These are phyloP conservation scores for Cyclotella choctawhatcheeana DNA, from an alignment of 108 stramenopile species.

Conservation along the genomic window DNA sequence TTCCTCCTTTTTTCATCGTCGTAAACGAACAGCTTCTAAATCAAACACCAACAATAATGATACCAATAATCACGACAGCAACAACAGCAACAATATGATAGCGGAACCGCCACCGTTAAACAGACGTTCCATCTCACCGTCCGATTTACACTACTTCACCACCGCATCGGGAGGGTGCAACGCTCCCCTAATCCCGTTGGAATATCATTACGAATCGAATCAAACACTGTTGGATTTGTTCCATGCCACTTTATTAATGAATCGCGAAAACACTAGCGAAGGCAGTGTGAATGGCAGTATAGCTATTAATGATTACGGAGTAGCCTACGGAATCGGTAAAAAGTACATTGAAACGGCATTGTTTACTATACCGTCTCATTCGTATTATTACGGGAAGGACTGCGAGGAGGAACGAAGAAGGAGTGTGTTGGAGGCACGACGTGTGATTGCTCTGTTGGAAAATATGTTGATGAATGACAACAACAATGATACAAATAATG, in stretches of 20 bases:
- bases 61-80: no score
- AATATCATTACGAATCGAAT: not conserved
- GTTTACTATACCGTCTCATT: conserved; percentile 68
- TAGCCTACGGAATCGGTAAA: conserved; percentile 61
- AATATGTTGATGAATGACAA: conserved; percentile 37
- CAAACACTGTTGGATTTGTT: not conserved
- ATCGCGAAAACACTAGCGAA: not conserved
- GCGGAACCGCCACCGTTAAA: no score
- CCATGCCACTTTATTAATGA: not conserved
- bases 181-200: not conserved
- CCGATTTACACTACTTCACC: no score
- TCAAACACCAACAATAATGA: no score
- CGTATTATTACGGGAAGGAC: conserved; percentile 50
- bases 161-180: no score
- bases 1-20: no score
- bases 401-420: conserved; percentile 33
- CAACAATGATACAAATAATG: conserved; percentile 3
- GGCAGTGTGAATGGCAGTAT: not conserved
- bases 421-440: conserved; percentile 49
- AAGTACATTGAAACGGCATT: conserved; percentile 71
- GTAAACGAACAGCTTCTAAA: no score
- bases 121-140: no score
- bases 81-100: no score
- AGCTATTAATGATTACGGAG: not conserved
- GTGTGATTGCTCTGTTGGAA: conserved; percentile 53